Base-by-base conservation (phyloP, 2,329 filamentous ascomycete genomes). In the Aschersonia sp. region DNA sequence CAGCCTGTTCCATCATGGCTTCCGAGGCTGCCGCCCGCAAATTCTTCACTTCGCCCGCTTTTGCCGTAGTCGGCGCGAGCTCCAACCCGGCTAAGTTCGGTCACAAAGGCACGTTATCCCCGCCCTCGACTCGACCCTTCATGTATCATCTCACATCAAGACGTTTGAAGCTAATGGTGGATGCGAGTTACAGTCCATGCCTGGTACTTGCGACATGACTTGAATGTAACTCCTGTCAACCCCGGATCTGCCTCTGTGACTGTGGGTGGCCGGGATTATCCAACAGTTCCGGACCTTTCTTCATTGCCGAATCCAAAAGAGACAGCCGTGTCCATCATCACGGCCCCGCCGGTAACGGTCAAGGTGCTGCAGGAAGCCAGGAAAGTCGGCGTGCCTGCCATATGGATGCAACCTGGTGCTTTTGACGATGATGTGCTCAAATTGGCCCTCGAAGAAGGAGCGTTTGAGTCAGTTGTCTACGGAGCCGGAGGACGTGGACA, bases 341-440 rank as follows among this genome's bases (percentile, higher is more conserved):
- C 92, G 10, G 87, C 87, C 4, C 90, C 92, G 0, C 65, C 73
- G 2, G 79, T 86, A 32, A 95, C 92, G 1, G 73, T 82, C 50
- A 68, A 79, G 57, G 70, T 94, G 6, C 69, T 97, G 41, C 71
- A 80, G 52, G 84, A 94, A 63, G 92, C 90, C 0, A 84, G 81
- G 63, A 70, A 76, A 48, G 71, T 84, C 9, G 82, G 88, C 4
- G 68, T 94, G 43, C 74, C 77, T 14, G 76, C 85, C 30, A 81
- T 95, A 5, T 95, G 87, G 84, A 68, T 97, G 54, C 92, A 97
- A 67, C 92, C 92, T 0, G 92, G 90, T 1, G 89, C 80, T 12
- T 97, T 84, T 60, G 81, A 95, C 60, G 77, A 84, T 46, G 77
- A 79, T 49, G 83, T 87, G 29, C 60, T 95, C 52, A 68, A 74